Evolutionary conservation across 257 asterid genomes (phyloP).

Genomic region (Solanum chmielewskii): DNA sequence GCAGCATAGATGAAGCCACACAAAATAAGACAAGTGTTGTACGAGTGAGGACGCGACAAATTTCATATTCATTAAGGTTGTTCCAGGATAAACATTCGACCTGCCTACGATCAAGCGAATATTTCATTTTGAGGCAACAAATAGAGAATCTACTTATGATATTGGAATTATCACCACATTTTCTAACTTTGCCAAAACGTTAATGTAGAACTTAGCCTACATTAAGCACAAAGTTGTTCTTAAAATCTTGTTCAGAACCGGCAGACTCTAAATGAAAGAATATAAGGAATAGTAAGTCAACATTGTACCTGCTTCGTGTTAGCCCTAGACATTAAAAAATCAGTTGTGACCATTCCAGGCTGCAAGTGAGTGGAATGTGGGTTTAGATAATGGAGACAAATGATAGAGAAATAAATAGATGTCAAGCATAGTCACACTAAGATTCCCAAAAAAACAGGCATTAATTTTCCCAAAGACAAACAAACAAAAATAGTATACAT

Average conservation of each 20-base stretch:
- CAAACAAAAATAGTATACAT: background rate
- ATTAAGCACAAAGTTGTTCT: background rate
- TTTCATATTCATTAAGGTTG: background rate
- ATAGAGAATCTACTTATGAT: background rate
- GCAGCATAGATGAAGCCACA: background rate
- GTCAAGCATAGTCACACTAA: background rate
- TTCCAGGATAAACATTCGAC: background rate
- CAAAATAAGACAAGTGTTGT: background rate
- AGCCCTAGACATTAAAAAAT: conserved; percentile 96
- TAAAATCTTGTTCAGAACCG: background rate
- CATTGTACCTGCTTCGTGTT: conserved; percentile 71
- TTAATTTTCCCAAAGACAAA: background rate
- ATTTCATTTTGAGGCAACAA: background rate
- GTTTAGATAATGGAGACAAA: background rate
- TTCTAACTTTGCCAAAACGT: conserved; percentile 89
- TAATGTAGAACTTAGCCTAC: conserved; percentile 96
- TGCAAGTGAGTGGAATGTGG: conserved; percentile 11
- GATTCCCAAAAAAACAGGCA: background rate
- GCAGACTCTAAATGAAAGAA: background rate
- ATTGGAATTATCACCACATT: conserved; percentile 48
- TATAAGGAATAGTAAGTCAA: background rate
- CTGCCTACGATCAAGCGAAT: background rate
- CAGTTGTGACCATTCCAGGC: conserved; percentile 99
- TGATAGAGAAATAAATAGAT: background rate
- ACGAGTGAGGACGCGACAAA: background rate